Percentiles rank a stretch among this genome's conserved stretches.
Evolutionary conservation across 192 early-diverging fungal species (phyloP).

Genomic region (Coemansia sp.): DNA sequence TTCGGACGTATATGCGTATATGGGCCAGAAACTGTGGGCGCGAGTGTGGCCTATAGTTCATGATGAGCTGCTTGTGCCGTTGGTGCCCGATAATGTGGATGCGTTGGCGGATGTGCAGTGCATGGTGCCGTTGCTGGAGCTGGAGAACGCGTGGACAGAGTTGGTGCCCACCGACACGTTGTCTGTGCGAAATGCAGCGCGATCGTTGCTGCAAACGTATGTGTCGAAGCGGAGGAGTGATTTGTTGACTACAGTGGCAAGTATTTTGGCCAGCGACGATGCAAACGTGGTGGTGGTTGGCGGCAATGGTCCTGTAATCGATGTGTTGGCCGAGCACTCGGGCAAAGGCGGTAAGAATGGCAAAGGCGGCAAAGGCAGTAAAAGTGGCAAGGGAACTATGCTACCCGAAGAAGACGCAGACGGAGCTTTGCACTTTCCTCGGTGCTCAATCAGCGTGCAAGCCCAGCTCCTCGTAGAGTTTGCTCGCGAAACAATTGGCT

Average conservation of each 20-base stretch:
- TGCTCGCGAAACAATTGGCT: slow-evolving; percentile 42
- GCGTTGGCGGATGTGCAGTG: slow-evolving; percentile 20
- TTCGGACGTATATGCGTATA: slow-evolving; percentile 27
- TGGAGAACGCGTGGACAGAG: slow-evolving; percentile 42
- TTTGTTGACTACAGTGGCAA: slow-evolving; percentile 34
- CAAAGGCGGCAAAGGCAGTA: background rate
- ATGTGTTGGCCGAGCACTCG: slow-evolving; percentile 10
- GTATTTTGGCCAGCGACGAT: slow-evolving; percentile 32
- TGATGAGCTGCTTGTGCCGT: slow-evolving; percentile 20
- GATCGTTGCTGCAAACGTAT: slow-evolving; percentile 30
- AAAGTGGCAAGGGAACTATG: slow-evolving; percentile 10
- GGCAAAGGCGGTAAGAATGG: background rate
- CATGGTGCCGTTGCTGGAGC: slow-evolving; percentile 35
- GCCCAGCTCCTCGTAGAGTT: slow-evolving; percentile 52
- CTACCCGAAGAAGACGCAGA: slow-evolving; percentile 8
- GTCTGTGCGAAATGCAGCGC: slow-evolving; percentile 25
- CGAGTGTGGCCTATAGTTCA: slow-evolving; percentile 25
- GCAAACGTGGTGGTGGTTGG: slow-evolving; percentile 42
- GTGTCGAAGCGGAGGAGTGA: slow-evolving; percentile 40
- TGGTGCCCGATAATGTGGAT: slow-evolving; percentile 28
- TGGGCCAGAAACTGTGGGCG: slow-evolving; percentile 36
- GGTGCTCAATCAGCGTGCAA: slow-evolving; percentile 40
- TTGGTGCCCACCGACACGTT: slow-evolving; percentile 21
- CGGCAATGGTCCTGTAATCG: slow-evolving; percentile 26
- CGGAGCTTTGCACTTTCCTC: slow-evolving; percentile 25